Evolutionary conservation across 345 rosid species (phyloP).

Genomic region (Eucalyptus curtisii): DNA sequence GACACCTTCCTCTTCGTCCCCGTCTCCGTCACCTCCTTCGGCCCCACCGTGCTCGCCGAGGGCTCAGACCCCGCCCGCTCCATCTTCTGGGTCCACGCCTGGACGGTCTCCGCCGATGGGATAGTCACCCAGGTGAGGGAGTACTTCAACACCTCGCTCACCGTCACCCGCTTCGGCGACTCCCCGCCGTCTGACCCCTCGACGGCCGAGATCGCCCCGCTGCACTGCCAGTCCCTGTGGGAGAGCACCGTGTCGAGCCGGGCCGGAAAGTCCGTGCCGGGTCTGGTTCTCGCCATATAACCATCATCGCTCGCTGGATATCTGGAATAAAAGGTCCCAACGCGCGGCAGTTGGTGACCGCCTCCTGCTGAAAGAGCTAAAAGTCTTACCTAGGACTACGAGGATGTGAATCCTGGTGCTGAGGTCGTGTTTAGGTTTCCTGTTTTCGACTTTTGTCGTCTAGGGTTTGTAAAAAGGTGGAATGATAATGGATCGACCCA

Average conservation of each 20-base stretch:
- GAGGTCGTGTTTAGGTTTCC: neutral
- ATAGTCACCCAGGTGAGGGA: slow-evolving; percentile 78
- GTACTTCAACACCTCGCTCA: slow-evolving; percentile 87
- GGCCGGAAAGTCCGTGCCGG: slow-evolving; percentile 80
- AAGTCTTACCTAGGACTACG: neutral
- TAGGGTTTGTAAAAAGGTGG: neutral
- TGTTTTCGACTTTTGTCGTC: neutral
- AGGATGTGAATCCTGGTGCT: neutral
- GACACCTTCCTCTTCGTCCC: slow-evolving; percentile 41
- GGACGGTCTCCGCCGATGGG: slow-evolving; percentile 85
- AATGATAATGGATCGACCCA: neutral
- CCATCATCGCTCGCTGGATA: neutral
- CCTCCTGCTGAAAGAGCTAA: neutral
- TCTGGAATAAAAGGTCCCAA: neutral
- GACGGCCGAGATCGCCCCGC: neutral
- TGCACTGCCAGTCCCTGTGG: slow-evolving; percentile 65
- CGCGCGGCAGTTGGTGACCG: neutral
- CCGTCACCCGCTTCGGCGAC: slow-evolving; percentile 54
- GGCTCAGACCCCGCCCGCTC: slow-evolving; percentile 54
- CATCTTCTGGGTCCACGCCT: slow-evolving; percentile 90
- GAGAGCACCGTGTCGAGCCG: slow-evolving; percentile 68
- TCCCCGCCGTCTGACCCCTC: slow-evolving; percentile 9
- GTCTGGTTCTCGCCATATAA: slow-evolving; percentile 55
- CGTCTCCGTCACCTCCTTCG: slow-evolving; percentile 33
- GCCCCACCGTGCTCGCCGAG: slow-evolving; percentile 65